These are phyloP conservation scores for Pseudotsuga menziesii DNA, from an alignment of 75 land plant genomes.

Conservation along the genomic window DNA sequence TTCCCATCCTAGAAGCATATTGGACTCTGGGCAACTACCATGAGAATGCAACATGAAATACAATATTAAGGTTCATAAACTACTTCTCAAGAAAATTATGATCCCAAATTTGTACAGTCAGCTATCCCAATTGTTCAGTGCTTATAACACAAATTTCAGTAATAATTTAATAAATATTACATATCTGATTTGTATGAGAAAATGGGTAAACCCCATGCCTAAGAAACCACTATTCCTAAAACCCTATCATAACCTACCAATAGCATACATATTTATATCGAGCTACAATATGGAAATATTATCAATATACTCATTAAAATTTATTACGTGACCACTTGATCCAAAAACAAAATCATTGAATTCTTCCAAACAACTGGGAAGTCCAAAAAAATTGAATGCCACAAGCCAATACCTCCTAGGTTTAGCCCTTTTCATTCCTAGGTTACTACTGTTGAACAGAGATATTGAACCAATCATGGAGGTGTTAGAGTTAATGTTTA, in stretches of 20 bases:
- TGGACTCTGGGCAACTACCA: too few species aligned
- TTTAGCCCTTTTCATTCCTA: slow-evolving; percentile 95
- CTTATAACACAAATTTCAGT: background rate
- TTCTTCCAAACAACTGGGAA: background rate
- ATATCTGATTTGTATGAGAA: background rate
- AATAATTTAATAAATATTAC: slow-evolving; percentile 13
- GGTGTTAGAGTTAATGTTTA: too few species aligned
- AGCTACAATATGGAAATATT: background rate
- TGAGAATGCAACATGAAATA: too few species aligned
- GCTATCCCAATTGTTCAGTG: too few species aligned
- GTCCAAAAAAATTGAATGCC: background rate
- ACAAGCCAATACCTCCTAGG: slow-evolving; percentile 46
- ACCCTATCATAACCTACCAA: slow-evolving; percentile 3
- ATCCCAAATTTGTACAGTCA: too few species aligned
- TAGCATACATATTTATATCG: background rate
- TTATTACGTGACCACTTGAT: background rate
- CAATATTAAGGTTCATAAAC: too few species aligned
- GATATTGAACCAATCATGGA: slow-evolving; percentile 77
- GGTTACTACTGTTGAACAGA: slow-evolving; percentile 75
- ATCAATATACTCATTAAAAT: background rate
- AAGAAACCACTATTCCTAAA: background rate
- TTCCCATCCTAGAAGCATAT: too few species aligned
- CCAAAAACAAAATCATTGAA: slow-evolving; percentile 5
- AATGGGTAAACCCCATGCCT: slow-evolving; percentile 11
- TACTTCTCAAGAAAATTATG: too few species aligned